A percentile compares a stretch with the other conserved stretches of the same genome.
These are phyloP conservation scores for Brassica incana DNA, from an alignment of 345 rosid species.

Conservation along the genomic window DNA sequence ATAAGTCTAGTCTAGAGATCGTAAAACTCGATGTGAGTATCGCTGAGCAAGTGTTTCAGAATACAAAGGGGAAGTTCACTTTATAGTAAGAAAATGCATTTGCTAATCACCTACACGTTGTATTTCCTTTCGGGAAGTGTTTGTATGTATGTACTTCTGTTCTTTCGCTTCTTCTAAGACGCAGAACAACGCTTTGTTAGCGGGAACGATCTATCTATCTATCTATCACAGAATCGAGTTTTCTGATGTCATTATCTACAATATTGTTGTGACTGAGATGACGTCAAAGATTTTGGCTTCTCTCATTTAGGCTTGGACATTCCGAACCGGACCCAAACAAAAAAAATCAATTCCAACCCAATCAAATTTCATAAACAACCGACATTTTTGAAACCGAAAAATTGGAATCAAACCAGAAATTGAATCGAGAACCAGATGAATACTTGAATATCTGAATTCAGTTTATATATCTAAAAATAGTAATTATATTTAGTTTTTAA, in stretches of 20 bases:
- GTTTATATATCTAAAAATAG: too few relatives aligned
- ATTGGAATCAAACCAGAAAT: too few relatives aligned
- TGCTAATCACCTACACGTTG: background rate
- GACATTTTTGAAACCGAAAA: too few relatives aligned
- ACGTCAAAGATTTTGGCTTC: background rate
- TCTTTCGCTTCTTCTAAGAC: background rate
- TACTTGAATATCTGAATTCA: too few relatives aligned
- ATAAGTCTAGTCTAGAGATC: conserved; percentile 71
- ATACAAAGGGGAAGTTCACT: conserved; percentile 62
- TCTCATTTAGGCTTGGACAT: background rate
- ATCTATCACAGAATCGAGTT: background rate
- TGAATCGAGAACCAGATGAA: too few relatives aligned
- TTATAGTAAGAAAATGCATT: conserved; percentile 1
- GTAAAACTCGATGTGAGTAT: conserved; percentile 57
- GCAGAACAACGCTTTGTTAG: background rate
- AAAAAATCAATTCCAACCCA: too few relatives aligned
- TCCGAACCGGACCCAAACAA: too few relatives aligned
- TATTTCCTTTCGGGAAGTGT: background rate
- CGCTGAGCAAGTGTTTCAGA: conserved; percentile 86
- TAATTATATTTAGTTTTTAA: too few relatives aligned
- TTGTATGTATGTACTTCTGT: background rate
- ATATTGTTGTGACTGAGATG: background rate
- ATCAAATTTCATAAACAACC: too few relatives aligned
- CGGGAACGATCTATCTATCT: background rate
- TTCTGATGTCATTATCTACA: background rate